These are phyloP conservation scores for Amanita inopinata DNA, from an alignment of 768 basidiomycete genomes.

Conservation along the genomic window DNA sequence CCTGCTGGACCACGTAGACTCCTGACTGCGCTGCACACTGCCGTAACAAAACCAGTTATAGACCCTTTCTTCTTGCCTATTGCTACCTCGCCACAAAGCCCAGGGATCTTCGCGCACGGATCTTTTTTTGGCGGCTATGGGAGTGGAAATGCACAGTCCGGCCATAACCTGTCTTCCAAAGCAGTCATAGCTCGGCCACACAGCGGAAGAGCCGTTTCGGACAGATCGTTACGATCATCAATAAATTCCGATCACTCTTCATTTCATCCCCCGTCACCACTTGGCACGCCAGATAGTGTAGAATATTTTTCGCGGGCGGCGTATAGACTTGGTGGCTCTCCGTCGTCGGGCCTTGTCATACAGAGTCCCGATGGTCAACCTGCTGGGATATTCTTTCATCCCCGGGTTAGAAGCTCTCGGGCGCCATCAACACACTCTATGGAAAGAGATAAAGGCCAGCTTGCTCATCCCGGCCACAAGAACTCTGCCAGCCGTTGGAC, in stretches of 20 bases:
- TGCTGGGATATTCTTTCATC: slow-evolving; percentile 94
- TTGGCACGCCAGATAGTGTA: slow-evolving; percentile 57
- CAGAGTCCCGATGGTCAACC: slow-evolving; percentile 91
- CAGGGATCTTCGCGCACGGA: slow-evolving; percentile 39
- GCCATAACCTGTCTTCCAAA: slow-evolving; percentile 1
- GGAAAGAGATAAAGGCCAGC: slow-evolving; percentile 38
- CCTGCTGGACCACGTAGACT: slow-evolving; percentile 93
- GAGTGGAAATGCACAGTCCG: not conserved
- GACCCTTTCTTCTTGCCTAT: slow-evolving; percentile 94
- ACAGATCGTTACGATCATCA: slow-evolving; percentile 49
- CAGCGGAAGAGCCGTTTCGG: slow-evolving; percentile 42
- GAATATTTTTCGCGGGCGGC: slow-evolving; percentile 72
- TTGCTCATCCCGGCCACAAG: slow-evolving; percentile 13
- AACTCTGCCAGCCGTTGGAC: not conserved
- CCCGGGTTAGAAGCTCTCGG: slow-evolving; percentile 36
- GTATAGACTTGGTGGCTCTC: slow-evolving; percentile 62
- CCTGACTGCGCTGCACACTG: slow-evolving; percentile 86
- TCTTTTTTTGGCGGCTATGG: slow-evolving; percentile 33
- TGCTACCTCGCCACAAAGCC: slow-evolving; percentile 80
- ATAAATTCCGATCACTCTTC: slow-evolving; percentile 27
- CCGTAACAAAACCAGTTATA: slow-evolving; percentile 73
- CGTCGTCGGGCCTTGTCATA: slow-evolving; percentile 81
- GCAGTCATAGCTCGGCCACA: slow-evolving; percentile 1
- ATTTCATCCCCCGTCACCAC: slow-evolving; percentile 56
- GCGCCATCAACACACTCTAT: slow-evolving; percentile 28